Percentiles rank a stretch among this genome's conserved stretches.
phyloP scores from a whole-genome alignment of 768 basidiomycete species.

The Suillus fuscotomentosus region DNA sequence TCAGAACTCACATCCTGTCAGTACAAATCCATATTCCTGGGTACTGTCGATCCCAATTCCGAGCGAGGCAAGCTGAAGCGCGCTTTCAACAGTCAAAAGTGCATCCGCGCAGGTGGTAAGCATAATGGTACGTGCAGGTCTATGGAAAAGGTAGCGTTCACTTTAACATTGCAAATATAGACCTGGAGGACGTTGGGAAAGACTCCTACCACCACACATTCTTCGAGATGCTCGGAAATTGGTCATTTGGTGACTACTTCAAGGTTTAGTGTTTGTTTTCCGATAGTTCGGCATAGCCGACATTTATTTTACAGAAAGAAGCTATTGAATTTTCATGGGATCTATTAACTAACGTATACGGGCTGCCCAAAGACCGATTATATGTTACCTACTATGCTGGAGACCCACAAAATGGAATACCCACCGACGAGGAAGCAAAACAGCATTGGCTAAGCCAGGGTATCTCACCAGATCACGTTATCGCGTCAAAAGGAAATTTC shows the following conservation, averaged over 20 bases:
- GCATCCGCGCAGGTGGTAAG: conserved; percentile 97
- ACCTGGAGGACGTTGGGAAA: conserved; percentile 98
- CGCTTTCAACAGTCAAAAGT: conserved; percentile 96
- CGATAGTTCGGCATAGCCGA: conserved; percentile 8
- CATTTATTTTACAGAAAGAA: conserved; percentile 62
- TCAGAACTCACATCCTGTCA: conserved; percentile 32
- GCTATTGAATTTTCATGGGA: conserved; percentile 95
- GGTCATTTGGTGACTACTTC: conserved; percentile 99
- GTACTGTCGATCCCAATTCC: conserved; percentile 93
- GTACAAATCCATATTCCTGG: conserved; percentile 98
- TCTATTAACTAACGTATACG: conserved; percentile 85
- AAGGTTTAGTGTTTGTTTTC: conserved; percentile 55
- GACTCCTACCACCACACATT: conserved; percentile 98
- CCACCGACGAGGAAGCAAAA: conserved; percentile 86
- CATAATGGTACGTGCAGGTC: conserved; percentile 73
- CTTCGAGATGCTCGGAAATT: conserved; percentile 99
- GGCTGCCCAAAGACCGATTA: conserved; percentile 83
- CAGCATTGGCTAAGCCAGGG: conserved; percentile 89
- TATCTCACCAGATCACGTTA: conserved; percentile 83
- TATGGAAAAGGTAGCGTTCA: neutral
- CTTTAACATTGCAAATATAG: conserved; percentile 38
- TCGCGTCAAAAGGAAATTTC: conserved; percentile 97
- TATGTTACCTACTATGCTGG: conserved; percentile 99
- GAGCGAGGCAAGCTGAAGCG: conserved; percentile 88
- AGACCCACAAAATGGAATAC: conserved; percentile 78